Evolutionary conservation across 352 stramenopile genomes (phyloP).

Genomic region (Globisporangium paroecandrum): DNA sequence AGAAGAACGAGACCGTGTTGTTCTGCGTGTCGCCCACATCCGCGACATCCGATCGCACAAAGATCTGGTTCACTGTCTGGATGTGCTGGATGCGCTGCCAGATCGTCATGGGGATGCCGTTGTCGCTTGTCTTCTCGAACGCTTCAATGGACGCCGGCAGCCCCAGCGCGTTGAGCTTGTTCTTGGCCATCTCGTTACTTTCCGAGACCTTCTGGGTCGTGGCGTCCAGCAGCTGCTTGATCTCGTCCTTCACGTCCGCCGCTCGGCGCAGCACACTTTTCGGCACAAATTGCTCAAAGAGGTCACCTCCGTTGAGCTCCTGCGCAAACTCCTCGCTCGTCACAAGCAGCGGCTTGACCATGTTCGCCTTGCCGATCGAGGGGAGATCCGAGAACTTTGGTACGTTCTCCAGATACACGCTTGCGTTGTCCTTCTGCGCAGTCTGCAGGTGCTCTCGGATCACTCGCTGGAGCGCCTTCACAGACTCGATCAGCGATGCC

Average conservation of each 20-base stretch:
- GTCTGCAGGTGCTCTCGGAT: constrained; percentile 51
- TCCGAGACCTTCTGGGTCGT: constrained; percentile 41
- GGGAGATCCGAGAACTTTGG: constrained; percentile 52
- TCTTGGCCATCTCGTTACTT: constrained; percentile 48
- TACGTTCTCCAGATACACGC: constrained; percentile 78
- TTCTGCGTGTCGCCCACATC: constrained; percentile 5
- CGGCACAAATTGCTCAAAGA: constrained; percentile 72
- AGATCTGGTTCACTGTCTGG: constrained; percentile 23
- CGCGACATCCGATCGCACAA: constrained; percentile 16
- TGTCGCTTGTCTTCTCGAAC: constrained; percentile 60
- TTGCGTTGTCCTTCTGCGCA: constrained; percentile 78
- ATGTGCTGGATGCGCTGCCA: constrained; percentile 60
- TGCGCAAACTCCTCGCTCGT: constrained; percentile 48
- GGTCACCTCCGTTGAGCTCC: constrained; percentile 51
- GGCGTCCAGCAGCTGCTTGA: constrained; percentile 38
- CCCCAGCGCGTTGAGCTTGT: constrained; percentile 50
- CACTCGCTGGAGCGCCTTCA: constrained; percentile 50
- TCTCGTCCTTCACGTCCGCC: constrained; percentile 44
- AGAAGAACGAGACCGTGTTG: constrained; percentile 32
- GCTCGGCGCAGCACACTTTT: constrained; percentile 47
- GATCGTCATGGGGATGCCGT: constrained; percentile 48
- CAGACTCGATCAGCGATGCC: constrained; percentile 46
- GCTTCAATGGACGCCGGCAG: constrained; percentile 78
- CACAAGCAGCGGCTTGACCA: constrained; percentile 57
- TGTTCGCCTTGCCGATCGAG: constrained; percentile 53